These are phyloP conservation scores for Lactarius quietus DNA, from an alignment of 768 basidiomycete genomes.

Conservation along the genomic window DNA sequence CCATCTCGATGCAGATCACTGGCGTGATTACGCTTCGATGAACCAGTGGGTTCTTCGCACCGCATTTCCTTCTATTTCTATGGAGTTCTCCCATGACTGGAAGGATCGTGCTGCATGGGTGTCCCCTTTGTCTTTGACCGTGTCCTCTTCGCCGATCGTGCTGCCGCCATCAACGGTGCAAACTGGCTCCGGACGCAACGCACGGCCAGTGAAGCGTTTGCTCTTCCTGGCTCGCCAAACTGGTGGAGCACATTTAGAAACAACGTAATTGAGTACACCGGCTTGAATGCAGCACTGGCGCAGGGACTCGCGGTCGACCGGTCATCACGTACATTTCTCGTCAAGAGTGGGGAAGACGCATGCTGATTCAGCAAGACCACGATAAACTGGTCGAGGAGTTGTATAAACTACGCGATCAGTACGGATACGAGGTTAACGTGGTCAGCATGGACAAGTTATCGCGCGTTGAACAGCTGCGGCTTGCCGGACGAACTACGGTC, in stretches of 20 bases:
- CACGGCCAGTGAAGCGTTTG: slow-evolving; percentile 70
- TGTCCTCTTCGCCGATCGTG: slow-evolving; percentile 83
- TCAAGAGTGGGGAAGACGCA: slow-evolving; percentile 85
- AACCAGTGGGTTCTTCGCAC: slow-evolving; percentile 82
- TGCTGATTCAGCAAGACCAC: slow-evolving; percentile 73
- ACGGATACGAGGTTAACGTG: slow-evolving; percentile 86
- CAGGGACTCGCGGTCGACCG: slow-evolving; percentile 41
- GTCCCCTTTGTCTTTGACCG: slow-evolving; percentile 79
- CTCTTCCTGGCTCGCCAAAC: slow-evolving; percentile 64
- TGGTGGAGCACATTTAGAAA: slow-evolving; percentile 85
- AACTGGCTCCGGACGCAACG: slow-evolving; percentile 70
- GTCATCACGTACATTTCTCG: slow-evolving; percentile 93
- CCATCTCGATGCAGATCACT: slow-evolving; percentile 68
- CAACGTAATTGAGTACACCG: slow-evolving; percentile 70
- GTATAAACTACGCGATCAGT: slow-evolving; percentile 57
- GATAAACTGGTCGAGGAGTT: slow-evolving; percentile 74
- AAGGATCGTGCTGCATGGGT: slow-evolving; percentile 65
- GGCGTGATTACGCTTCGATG: slow-evolving; percentile 91
- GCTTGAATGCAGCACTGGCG: slow-evolving; percentile 45
- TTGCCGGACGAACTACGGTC: slow-evolving; percentile 86
- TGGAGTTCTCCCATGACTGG: slow-evolving; percentile 86
- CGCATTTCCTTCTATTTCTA: slow-evolving; percentile 72
- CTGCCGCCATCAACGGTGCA: slow-evolving; percentile 72
- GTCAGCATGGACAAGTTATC: slow-evolving; percentile 82
- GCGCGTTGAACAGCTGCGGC: slow-evolving; percentile 70